Conservation (phyloP, 2,329 filamentous ascomycete genomes). For the Botrytis sinoallii region DNA sequence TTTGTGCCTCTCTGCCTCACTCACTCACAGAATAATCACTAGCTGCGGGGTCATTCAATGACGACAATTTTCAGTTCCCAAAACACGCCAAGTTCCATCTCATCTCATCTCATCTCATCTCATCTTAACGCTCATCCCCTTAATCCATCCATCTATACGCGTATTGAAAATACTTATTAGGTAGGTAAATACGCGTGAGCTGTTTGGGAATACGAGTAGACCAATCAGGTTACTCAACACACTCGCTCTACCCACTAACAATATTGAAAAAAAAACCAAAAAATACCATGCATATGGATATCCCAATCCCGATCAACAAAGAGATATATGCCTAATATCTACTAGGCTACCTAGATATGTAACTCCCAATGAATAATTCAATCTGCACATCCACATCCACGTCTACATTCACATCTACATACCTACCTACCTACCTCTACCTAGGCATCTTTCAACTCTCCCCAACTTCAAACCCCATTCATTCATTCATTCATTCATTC, state of each 20-base stretch:
- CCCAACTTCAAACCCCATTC: neutral
- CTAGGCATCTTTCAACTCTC: neutral
- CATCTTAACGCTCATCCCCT: neutral
- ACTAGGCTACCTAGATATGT: neutral
- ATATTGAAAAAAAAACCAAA: neutral
- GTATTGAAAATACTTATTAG: neutral
- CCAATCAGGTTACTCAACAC: neutral
- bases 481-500: neutral
- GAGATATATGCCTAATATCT: neutral
- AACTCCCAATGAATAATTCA: neutral
- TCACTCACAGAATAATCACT: neutral
- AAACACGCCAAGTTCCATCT: neutral
- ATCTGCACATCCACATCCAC: neutral
- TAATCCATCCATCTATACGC: neutral
- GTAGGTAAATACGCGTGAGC: neutral
- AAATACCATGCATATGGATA: neutral
- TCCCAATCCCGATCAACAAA: neutral
- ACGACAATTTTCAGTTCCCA: neutral
- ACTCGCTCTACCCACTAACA: neutral
- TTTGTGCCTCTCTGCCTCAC: neutral
- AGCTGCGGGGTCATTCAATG: neutral
- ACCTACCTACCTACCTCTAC: neutral
- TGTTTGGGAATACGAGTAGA: neutral
- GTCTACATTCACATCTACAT: too few relatives aligned
- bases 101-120: neutral